These are phyloP conservation scores for Coleophoma cylindrospora DNA, from an alignment of 2,329 filamentous ascomycete genomes.

Conservation along the genomic window DNA sequence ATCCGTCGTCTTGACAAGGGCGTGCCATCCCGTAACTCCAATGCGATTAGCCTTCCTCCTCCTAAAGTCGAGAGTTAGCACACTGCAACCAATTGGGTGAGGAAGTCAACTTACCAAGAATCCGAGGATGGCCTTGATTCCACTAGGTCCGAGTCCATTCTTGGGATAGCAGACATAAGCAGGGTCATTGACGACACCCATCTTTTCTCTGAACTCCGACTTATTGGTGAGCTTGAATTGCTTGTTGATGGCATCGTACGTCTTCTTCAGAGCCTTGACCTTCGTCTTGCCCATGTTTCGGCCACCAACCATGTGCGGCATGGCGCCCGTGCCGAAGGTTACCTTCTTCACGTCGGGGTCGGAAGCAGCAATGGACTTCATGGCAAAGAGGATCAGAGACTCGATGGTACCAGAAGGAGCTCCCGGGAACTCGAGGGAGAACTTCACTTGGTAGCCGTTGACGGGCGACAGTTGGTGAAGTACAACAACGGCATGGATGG, in stretches of 20 bases:
- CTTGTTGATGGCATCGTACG: constrained; percentile 76
- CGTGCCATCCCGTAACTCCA: no score
- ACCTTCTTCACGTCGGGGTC: constrained; percentile 58
- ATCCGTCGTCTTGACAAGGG: no score
- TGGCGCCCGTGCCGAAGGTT: constrained; percentile 84
- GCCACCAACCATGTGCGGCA: constrained; percentile 67
- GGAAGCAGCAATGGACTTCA: constrained; percentile 46
- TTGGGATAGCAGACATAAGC: constrained; percentile 89
- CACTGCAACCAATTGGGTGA: no score
- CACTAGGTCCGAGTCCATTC: constrained; percentile 75
- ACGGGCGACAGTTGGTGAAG: constrained; percentile 75
- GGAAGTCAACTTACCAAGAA: constrained; percentile 52
- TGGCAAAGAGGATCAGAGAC: constrained; percentile 67
- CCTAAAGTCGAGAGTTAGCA: constrained; percentile 22
- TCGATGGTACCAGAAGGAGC: constrained; percentile 87
- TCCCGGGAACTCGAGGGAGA: constrained; percentile 87
- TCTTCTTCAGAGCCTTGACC: constrained; percentile 75
- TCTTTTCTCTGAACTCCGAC: constrained; percentile 85
- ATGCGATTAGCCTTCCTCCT: constrained; percentile 47
- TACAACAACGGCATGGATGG: constrained; percentile 72
- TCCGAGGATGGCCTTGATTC: constrained; percentile 78
- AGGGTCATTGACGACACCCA: constrained; percentile 78
- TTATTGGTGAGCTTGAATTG: constrained; percentile 80
- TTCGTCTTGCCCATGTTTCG: constrained; percentile 77
- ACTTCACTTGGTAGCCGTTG: constrained; percentile 92